Base-by-base conservation (phyloP, 2,329 filamentous ascomycete genomes). In the Malbranchea zuffiana region DNA sequence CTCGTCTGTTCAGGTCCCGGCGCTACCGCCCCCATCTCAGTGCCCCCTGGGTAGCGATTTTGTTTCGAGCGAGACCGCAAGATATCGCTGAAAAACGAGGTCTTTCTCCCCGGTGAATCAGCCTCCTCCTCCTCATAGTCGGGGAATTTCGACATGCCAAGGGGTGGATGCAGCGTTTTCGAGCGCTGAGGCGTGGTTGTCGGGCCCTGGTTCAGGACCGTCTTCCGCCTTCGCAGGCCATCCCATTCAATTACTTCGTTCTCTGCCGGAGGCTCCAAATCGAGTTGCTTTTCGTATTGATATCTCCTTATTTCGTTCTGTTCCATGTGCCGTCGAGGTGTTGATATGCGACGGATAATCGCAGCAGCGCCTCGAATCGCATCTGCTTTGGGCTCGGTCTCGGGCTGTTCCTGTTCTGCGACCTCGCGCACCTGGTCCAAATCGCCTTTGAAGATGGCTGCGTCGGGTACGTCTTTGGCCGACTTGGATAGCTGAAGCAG, bases 401-500 rank as follows among this genome's bases (percentile, higher is more conserved):
- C 90, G n/a, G 87, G 82, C 56, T 96, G 86, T 56, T 93, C 85
- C 53, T 94, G 85, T 51, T 95, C 84, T 31, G 84, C 88, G 44
- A 96, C 90, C 19, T 88, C 93, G 20, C 90, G 83, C 37, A 96
- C 82, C 67, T 98, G 88, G 52, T 96, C 82, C 35, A 98, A 71
- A 53, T 96, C 86, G 29, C 88, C 90, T 38, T 78, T 78, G 67
- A 98, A 94, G 25, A 98, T 78, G 20, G 87, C 86, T 0, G 85
- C 71, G 55, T 96, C 90, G 5, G 90, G 90, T 0, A 98, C 88
- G 53, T 98, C 88, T 56, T 96, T 98, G 50, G 90, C 84, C 0
- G 88, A 95, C 57, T 96, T 96, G 35, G 90, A 95, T n/a, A 98
- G 74, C 55, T 98, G 90, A 6, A 98, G 66, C 5, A 98, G 64